These are phyloP conservation scores for Aspergillus sp. DNA, from an alignment of 2,329 filamentous ascomycete species.

Conservation along the genomic window DNA sequence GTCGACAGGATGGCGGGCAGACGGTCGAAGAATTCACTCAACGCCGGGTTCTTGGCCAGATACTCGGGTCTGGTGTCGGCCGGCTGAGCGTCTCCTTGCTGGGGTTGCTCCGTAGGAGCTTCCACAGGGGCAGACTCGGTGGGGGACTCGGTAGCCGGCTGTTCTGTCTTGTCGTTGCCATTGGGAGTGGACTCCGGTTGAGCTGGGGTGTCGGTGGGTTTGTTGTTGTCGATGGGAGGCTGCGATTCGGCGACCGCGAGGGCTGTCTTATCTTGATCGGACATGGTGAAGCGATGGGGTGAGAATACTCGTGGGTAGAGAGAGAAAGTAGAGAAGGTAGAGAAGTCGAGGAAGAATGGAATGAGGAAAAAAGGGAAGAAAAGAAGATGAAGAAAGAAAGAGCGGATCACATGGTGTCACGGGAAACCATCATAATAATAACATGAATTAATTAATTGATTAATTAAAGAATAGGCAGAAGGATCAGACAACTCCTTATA, in stretches of 20 bases:
- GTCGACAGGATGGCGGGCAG: conserved; percentile 59
- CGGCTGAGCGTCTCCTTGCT: conserved; percentile 29
- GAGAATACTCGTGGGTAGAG: background rate
- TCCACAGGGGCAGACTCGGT: background rate
- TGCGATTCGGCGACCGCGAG: background rate
- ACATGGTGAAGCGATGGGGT: conserved; percentile 1
- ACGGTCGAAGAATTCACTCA: conserved; percentile 58
- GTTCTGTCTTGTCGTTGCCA: conserved; percentile 11
- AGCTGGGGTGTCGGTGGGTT: background rate
- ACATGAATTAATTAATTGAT: background rate
- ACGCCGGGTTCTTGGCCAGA: conserved; percentile 38
- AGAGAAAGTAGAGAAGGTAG: background rate
- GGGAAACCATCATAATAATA: background rate
- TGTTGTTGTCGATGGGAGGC: background rate
- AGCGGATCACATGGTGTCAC: conserved; percentile 10
- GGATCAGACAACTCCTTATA: background rate
- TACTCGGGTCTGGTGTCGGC: conserved; percentile 24
- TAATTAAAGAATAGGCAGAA: background rate
- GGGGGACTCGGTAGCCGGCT: conserved; percentile 8
- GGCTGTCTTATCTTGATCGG: conserved; percentile 6
- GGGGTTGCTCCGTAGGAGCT: conserved; percentile 9
- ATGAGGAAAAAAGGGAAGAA: background rate
- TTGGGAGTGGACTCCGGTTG: background rate
- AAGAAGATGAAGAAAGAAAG: conserved; percentile 2
- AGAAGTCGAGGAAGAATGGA: background rate